Percentiles rank a stretch among this genome's conserved stretches.
Evolutionary conservation across 352 stramenopile genomes (phyloP).

Genomic region (Pelagophyceae sp.): DNA sequence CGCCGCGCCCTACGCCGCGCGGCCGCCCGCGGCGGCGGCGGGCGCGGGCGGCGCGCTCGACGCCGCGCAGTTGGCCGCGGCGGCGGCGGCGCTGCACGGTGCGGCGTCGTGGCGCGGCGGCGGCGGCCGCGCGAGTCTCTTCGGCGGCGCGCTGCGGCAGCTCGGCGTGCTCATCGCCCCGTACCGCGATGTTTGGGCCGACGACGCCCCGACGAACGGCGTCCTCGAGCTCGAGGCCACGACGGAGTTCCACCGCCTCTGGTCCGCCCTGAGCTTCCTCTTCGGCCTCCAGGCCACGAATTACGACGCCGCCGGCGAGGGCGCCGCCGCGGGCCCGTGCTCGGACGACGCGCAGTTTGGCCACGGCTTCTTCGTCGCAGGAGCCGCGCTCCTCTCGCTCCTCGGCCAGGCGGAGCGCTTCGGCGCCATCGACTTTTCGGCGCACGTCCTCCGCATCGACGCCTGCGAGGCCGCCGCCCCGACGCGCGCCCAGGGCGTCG

Average conservation of each 20-base stretch:
- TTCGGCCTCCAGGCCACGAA: constrained; percentile 37
- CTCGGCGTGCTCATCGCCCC: constrained; percentile 20
- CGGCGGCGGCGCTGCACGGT: constrained; percentile 2
- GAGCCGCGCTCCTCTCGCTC: constrained; percentile 34
- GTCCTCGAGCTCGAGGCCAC: constrained; percentile 36
- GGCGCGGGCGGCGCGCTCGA: neutral
- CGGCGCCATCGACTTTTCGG: constrained; percentile 39
- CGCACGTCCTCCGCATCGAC: constrained; percentile 33
- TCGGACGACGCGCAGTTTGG: constrained; percentile 33
- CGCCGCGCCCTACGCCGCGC: neutral
- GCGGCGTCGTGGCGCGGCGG: neutral
- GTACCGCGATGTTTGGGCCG: neutral
- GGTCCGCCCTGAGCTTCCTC: constrained; percentile 40
- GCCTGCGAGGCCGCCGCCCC: constrained; percentile 10
- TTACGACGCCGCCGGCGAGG: constrained; percentile 7
- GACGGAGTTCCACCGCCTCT: constrained; percentile 37
- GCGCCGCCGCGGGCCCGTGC: constrained; percentile 17
- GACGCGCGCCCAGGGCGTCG: neutral
- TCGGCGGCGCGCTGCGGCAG: constrained; percentile 4
- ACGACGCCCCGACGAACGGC: neutral
- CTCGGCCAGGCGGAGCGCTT: constrained; percentile 34
- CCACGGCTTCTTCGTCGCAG: constrained; percentile 40
- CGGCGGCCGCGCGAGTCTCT: neutral
- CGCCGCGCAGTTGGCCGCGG: neutral
- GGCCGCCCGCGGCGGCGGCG: neutral